phyloP scores from a whole-genome alignment of 306 rosid genomes.

The Senna tora region DNA sequence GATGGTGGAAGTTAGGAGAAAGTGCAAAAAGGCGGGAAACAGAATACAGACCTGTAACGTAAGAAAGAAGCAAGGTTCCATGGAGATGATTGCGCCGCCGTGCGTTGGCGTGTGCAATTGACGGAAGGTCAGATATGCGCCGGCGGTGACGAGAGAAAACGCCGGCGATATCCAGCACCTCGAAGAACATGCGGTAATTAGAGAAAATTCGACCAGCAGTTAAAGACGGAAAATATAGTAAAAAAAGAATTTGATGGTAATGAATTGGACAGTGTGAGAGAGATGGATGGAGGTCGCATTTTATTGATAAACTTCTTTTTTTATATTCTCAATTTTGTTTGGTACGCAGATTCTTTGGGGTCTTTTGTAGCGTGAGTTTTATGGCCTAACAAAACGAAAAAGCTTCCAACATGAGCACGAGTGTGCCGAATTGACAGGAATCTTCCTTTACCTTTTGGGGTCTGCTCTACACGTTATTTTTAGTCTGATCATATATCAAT shows the following conservation, averaged over 20 bases:
- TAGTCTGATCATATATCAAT: no score
- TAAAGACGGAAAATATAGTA: not conserved
- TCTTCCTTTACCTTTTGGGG: no score
- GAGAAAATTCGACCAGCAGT: not conserved
- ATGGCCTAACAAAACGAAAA: no score
- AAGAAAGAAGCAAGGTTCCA: not conserved
- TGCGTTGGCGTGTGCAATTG: not conserved
- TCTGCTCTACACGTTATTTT: no score
- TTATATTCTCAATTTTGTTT: not conserved
- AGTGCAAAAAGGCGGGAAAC: not conserved
- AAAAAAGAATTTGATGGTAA: not conserved
- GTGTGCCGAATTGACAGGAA: no score
- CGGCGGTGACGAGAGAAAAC: constrained; percentile 10
- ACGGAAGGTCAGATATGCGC: not conserved
- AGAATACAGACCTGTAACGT: not conserved
- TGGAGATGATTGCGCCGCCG: not conserved
- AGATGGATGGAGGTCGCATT: not conserved
- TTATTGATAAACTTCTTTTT: not conserved
- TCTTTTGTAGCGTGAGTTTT: not conserved
- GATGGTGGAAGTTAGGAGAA: not conserved
- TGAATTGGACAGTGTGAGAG: not conserved
- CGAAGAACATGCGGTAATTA: not conserved
- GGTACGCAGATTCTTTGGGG: constrained; percentile 11
- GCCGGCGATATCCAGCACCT: constrained; percentile 19
- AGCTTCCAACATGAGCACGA: no score